Evolutionary conservation across 345 rosid species (phyloP).

Genomic region (Euphorbia lathyris): DNA sequence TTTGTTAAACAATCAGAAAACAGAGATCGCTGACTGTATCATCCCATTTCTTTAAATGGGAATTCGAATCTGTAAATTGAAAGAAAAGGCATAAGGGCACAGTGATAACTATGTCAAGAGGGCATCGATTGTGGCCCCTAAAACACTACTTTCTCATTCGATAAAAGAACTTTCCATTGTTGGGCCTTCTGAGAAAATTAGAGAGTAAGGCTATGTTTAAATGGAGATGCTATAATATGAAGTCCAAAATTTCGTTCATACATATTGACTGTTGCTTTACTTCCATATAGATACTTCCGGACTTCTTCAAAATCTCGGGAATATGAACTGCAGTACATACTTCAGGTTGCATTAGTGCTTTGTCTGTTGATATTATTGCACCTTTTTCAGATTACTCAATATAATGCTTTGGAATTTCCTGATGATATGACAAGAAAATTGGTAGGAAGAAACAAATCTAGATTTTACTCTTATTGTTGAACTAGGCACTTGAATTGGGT

Average conservation of each 20-base stretch:
- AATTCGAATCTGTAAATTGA: no score
- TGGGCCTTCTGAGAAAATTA: slow-evolving; percentile 76
- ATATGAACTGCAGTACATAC: no score
- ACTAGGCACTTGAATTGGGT: no score
- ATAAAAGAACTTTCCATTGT: slow-evolving; percentile 83
- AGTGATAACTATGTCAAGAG: no score
- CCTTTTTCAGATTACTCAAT: no score
- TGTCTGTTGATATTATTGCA: no score
- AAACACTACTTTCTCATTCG: slow-evolving; percentile 93
- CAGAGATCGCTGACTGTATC: no score
- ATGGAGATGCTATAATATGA: background rate
- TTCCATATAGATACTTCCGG: slow-evolving; percentile 61
- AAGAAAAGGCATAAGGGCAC: no score
- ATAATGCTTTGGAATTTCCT: background rate
- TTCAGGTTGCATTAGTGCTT: no score
- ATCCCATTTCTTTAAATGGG: no score
- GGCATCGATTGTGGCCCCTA: slow-evolving; percentile 86
- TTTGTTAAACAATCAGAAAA: no score
- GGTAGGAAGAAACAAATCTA: background rate
- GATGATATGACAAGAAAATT: background rate
- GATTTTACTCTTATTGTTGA: no score
- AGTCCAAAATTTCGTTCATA: background rate
- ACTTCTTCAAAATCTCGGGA: slow-evolving; percentile 60
- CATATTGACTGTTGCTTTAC: background rate
- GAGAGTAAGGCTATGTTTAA: slow-evolving; percentile 62